Conservation (phyloP, 2,329 filamentous ascomycete genomes). For the Didymella segeticola region DNA sequence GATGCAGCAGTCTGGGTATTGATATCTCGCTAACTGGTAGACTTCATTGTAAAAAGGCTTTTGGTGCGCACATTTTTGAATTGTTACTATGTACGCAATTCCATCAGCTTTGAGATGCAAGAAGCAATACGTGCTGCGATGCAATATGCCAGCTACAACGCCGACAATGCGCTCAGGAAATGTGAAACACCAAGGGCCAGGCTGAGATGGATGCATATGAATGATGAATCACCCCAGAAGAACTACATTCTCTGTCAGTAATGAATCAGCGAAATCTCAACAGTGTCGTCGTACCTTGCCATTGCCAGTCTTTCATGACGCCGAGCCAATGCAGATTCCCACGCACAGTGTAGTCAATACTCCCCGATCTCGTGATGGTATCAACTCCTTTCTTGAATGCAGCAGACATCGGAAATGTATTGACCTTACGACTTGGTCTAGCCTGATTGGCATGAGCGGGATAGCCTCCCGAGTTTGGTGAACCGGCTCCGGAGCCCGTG, state of each 20-base stretch:
- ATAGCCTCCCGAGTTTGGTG: slow-evolving; percentile 11
- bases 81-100: no score
- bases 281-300: slow-evolving; percentile 65
- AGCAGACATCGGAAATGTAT: slow-evolving; percentile 41
- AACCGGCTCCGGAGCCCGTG: slow-evolving; percentile 11
- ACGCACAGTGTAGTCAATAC: slow-evolving; percentile 67
- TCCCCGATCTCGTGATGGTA: slow-evolving; percentile 52
- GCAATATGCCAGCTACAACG: no score
- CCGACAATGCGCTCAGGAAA: not conserved
- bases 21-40: no score
- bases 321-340: slow-evolving; percentile 71
- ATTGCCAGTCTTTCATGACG: slow-evolving; percentile 72
- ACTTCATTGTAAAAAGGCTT: no score
- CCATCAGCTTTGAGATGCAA: no score
- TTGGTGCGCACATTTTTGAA: no score
- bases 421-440: slow-evolving; percentile 9
- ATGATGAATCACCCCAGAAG: not conserved
- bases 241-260: not conserved
- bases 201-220: not conserved
- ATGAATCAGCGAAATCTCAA: not conserved
- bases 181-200: no score
- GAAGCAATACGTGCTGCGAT: no score
- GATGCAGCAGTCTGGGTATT: not conserved
- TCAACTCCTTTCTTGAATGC: slow-evolving; percentile 43
- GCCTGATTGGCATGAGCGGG: not conserved